These are phyloP conservation scores for Metarhizium guizhouense DNA, from an alignment of 2,329 filamentous ascomycete genomes.

Conservation along the genomic window DNA sequence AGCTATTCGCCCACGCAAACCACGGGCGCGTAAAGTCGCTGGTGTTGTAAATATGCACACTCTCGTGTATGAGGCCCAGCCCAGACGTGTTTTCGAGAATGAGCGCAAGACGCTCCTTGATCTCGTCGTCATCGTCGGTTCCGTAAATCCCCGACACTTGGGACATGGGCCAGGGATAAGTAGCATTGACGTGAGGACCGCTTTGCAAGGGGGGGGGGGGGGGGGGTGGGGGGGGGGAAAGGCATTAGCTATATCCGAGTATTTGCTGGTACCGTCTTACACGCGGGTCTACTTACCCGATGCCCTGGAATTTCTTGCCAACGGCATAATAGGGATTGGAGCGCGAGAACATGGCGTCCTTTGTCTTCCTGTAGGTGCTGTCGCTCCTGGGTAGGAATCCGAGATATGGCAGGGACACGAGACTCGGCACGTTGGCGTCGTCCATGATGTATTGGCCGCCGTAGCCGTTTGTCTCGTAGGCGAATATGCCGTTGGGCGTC, in stretches of 20 bases:
- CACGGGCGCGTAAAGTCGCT: slow-evolving; percentile 33
- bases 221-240: accelerated
- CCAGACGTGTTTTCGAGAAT: slow-evolving; percentile 31
- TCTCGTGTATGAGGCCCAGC: slow-evolving; percentile 40
- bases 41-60: slow-evolving; percentile 32
- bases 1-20: slow-evolving; percentile 36
- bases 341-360: slow-evolving; percentile 65
- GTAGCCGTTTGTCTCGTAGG: slow-evolving; percentile 70
- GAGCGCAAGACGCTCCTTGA: slow-evolving; percentile 24
- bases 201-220: slow-evolving; percentile 21
- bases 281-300: slow-evolving; percentile 13
- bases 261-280: no score
- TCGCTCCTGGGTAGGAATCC: slow-evolving; percentile 52
- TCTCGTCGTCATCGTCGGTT: slow-evolving; percentile 26
- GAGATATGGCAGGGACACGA: slow-evolving; percentile 56
- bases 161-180: slow-evolving; percentile 48
- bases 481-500: slow-evolving; percentile 53
- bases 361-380: slow-evolving; percentile 66
- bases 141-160: slow-evolving; percentile 45
- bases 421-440: slow-evolving; percentile 61
- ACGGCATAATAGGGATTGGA: slow-evolving; percentile 66
- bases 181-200: slow-evolving; percentile 54
- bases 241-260: no score
- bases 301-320: slow-evolving; percentile 15
- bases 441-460: slow-evolving; percentile 60